Evolutionary conservation across 2,329 filamentous ascomycete species (phyloP).

Genomic region (Pleurostoma richardsiae): DNA sequence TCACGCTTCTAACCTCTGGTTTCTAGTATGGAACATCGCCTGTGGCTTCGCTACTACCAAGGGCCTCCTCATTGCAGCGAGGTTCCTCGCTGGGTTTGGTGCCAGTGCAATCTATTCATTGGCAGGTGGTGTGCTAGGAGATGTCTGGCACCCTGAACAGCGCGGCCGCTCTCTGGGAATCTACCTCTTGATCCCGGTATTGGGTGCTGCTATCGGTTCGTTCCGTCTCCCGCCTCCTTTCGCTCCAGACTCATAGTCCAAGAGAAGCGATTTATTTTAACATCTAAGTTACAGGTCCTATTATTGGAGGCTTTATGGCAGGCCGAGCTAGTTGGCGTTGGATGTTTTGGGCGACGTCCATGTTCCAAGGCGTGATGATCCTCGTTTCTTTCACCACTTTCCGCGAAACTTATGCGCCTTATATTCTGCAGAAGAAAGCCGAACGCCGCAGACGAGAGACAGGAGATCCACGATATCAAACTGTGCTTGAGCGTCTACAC

Average conservation of each 20-base stretch:
- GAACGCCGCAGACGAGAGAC: constrained; percentile 1
- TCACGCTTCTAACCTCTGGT: constrained; percentile 40
- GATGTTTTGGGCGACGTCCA: constrained; percentile 39
- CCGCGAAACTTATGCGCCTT: constrained; percentile 30
- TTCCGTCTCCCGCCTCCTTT: too few species aligned
- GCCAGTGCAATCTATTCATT: constrained; percentile 39
- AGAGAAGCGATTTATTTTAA: too few species aligned
- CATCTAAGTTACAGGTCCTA: constrained; percentile 18
- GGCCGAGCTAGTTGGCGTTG: constrained; percentile 32
- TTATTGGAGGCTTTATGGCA: constrained; percentile 33
- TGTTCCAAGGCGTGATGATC: constrained; percentile 31
- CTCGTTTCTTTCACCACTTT: constrained; percentile 24
- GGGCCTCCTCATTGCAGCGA: constrained; percentile 34
- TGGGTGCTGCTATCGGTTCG: constrained; percentile 29
- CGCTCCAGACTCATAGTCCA: too few species aligned
- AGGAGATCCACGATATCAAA: constrained; percentile 18
- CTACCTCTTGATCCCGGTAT: constrained; percentile 31
- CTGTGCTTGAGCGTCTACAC: constrained; percentile 30
- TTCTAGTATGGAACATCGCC: constrained; percentile 42
- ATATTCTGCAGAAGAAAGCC: constrained; percentile 19
- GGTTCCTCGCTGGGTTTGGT: constrained; percentile 43
- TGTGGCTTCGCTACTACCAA: constrained; percentile 35
- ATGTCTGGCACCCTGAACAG: constrained; percentile 39
- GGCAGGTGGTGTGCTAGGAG: constrained; percentile 39
- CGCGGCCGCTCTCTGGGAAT: constrained; percentile 32